Evolutionary conservation across 441 rosid genomes (phyloP), one percentile per base, ranked within the genome.

Genomic region (Adansonia madagascariensis): DNA sequence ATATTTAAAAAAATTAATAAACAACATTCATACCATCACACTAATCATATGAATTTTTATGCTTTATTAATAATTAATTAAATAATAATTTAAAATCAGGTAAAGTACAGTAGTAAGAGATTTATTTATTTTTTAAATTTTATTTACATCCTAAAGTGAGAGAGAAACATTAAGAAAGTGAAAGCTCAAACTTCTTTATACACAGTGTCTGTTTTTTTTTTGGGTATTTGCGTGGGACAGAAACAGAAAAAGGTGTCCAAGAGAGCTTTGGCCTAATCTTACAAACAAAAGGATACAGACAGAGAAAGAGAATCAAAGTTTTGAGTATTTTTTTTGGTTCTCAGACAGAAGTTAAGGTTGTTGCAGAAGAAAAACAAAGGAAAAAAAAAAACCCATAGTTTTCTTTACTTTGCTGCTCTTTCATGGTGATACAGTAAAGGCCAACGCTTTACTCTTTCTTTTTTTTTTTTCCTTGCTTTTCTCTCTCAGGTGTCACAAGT

Each of bases 331-430:
- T 41, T 11, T 15, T 3, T 3, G 12, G 14, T 50, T 27, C 17
- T 55, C 47, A 27, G 73, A 76, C 44, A 47, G 75, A 64, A 74
- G 75, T 60, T 71, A 76, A 44, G 70, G 55, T 35, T 27, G 77
- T 75, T 64, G 75, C 71, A 71, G 43, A 53, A 39, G 31, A 68
- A 66, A 76, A 43, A 15, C 43, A 49, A 76, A 14, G 24, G 46
- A n/a, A n/a, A 15, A 22, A 60, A 43, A 52, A 75, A 77, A 76
- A 52, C 79, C 79, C 87, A 72, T 60, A 17, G 24, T 44, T 67
- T 57, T 7, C 7, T 44, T 70, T 56, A 39, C 27, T 52, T 24
- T 81, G 75, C 78, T 81, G 57, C 79, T 79, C 43, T 67, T 31
- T 64, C 12, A 39, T 22, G 68, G 62, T 81, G 64, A 39, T 66